Conservation (phyloP, 768 basidiomycete genomes). For the Dioszegia hungarica region DNA sequence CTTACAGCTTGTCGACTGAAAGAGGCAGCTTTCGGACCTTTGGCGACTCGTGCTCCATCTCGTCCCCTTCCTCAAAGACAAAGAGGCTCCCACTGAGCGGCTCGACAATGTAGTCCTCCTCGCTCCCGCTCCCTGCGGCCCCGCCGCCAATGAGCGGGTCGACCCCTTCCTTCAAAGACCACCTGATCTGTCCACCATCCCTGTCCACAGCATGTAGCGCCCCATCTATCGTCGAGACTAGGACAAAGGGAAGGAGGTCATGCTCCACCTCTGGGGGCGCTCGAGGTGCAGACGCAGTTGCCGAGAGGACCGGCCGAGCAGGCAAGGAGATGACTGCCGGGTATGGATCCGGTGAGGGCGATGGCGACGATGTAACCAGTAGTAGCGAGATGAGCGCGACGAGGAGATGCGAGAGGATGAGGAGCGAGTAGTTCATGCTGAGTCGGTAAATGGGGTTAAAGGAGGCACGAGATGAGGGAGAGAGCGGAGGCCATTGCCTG, state of each 20-base stretch:
- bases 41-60: constrained; percentile 20
- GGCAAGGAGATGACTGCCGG: constrained; percentile 36
- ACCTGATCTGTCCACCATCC: constrained; percentile 71
- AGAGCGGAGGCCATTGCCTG: not conserved
- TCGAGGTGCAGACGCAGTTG: not conserved
- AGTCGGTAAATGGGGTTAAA: not conserved
- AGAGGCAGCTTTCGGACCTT: constrained; percentile 78
- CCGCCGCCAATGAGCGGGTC: constrained; percentile 32
- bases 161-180: constrained; percentile 71
- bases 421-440: constrained; percentile 1
- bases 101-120: constrained; percentile 80
- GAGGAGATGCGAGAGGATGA: constrained; percentile 19
- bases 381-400: constrained; percentile 23
- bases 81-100: constrained; percentile 92
- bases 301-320: constrained; percentile 6
- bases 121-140: constrained; percentile 51
- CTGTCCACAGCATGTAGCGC: constrained; percentile 90
- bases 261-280: constrained; percentile 51
- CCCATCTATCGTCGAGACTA: constrained; percentile 90
- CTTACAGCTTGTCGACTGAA: constrained; percentile 74
- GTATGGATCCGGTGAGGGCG: constrained; percentile 24
- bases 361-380: constrained; percentile 11
- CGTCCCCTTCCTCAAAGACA: constrained; percentile 56
- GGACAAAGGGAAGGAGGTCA: constrained; percentile 72
- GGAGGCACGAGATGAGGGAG: not conserved